These are phyloP conservation scores for Microcos paniculata DNA, from an alignment of 345 rosid genomes.

Conservation along the genomic window DNA sequence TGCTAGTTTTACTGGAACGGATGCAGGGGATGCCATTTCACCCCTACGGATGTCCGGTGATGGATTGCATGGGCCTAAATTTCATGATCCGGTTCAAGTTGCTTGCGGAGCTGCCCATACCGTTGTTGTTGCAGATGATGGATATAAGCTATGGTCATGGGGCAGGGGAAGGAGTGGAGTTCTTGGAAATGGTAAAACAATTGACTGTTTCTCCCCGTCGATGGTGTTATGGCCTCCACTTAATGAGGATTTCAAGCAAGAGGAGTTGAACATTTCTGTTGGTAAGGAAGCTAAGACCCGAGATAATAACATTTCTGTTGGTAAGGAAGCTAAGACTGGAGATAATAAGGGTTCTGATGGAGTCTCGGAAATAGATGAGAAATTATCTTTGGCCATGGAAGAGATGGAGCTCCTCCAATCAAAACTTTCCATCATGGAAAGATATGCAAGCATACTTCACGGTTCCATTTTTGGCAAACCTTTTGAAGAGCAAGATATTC, in stretches of 20 bases:
- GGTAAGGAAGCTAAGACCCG: constrained; percentile 21
- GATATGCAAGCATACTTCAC: constrained; percentile 77
- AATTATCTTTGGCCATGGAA: constrained; percentile 52
- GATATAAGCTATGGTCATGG: constrained; percentile 88
- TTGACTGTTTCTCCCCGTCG: constrained; percentile 50
- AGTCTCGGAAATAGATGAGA: constrained; percentile 36
- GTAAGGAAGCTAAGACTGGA: constrained; percentile 22
- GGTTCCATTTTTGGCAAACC: constrained; percentile 80
- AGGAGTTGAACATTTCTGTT: constrained; percentile 17
- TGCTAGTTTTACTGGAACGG: constrained; percentile 55
- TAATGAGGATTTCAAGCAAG: constrained; percentile 37
- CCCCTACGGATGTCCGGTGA: constrained; percentile 47
- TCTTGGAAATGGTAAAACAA: constrained; percentile 64
- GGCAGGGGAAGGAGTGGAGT: constrained; percentile 92
- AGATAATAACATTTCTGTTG: constrained; percentile 25
- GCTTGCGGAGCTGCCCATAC: constrained; percentile 95
- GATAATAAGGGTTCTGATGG: constrained; percentile 26
- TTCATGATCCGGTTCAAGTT: constrained; percentile 58
- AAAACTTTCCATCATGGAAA: constrained; percentile 64
- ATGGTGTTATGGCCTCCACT: constrained; percentile 63
- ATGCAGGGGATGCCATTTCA: constrained; percentile 72
- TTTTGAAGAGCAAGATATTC: constrained; percentile 67
- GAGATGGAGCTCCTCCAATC: constrained; percentile 67
- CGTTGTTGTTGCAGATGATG: constrained; percentile 66
- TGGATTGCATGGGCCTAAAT: constrained; percentile 38